A percentile compares a stretch with the other conserved stretches of the same genome.
Conservation (phyloP, 2,329 filamentous ascomycete genomes). For the Botrytis squamosa region DNA sequence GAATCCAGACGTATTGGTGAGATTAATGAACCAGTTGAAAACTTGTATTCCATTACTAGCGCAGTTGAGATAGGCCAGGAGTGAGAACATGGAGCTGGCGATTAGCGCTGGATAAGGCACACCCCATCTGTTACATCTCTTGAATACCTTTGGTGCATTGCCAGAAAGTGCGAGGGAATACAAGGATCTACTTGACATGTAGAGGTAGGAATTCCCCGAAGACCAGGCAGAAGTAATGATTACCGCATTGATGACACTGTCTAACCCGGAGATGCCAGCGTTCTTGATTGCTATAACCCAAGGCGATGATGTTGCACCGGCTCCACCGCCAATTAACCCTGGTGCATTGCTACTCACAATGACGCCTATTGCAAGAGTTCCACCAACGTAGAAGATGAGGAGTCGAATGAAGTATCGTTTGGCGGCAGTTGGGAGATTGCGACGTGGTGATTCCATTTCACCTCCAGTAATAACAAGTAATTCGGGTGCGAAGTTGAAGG, state of each 20-base stretch:
- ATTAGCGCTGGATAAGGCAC: not conserved
- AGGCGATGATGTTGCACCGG: not conserved
- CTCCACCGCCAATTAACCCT: not conserved
- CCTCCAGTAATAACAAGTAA: not conserved
- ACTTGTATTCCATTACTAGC: not conserved
- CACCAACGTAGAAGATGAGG: not conserved
- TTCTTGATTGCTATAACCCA: not conserved
- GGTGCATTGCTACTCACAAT: not conserved
- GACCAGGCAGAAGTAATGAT: not conserved
- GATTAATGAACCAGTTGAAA: slow-evolving; percentile 2
- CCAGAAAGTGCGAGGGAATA: not conserved
- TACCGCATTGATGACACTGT: not conserved
- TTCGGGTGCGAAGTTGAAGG: not conserved
- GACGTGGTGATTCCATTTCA: not conserved
- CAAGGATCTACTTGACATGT: not conserved
- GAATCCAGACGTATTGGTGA: not conserved
- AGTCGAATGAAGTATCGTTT: not conserved
- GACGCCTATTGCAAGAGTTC: not conserved
- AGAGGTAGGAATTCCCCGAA: not conserved
- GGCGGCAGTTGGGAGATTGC: not conserved
- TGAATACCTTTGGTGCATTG: not conserved
- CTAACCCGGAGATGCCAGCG: not conserved
- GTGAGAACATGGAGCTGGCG: not conserved
- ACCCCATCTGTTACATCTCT: not conserved
- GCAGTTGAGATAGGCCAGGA: not conserved